Evolutionary conservation across 768 basidiomycete species (phyloP).

Genomic region (Kwoniella mangroviensis): DNA sequence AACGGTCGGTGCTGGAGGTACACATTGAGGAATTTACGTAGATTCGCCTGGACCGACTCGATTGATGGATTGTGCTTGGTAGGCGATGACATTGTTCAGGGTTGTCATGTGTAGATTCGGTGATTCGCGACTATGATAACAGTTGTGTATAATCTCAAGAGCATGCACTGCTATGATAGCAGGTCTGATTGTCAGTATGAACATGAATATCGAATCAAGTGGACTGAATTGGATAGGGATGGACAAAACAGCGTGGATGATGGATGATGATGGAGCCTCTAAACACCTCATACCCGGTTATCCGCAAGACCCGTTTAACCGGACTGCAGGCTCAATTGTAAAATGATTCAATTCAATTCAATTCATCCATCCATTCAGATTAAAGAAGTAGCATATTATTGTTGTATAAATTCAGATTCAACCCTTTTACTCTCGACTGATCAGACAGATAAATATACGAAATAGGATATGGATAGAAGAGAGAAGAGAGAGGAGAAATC

Average conservation of each 20-base stretch:
- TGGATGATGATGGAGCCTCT: too few species aligned
- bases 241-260: too few species aligned
- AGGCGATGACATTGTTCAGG: background rate
- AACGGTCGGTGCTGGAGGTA: slow-evolving; percentile 72
- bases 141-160: too few species aligned
- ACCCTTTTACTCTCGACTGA: slow-evolving; percentile 8
- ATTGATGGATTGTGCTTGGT: background rate
- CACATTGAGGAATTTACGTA: slow-evolving; percentile 26
- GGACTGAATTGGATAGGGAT: too few species aligned
- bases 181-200: too few species aligned
- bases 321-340: background rate
- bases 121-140: too few species aligned
- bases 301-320: background rate
- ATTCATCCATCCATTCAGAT: background rate
- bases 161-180: too few species aligned
- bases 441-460: slow-evolving; percentile 7
- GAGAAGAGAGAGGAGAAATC: background rate
- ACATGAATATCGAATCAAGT: too few species aligned
- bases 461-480: background rate
- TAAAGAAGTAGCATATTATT: background rate
- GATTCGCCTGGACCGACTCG: slow-evolving; percentile 13
- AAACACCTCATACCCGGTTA: too few species aligned
- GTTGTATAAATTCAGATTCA: too few species aligned
- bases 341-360: background rate
- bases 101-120: background rate